Base-by-base conservation (phyloP, 2,329 filamentous ascomycete species). In the Monosporascus ibericus region DNA sequence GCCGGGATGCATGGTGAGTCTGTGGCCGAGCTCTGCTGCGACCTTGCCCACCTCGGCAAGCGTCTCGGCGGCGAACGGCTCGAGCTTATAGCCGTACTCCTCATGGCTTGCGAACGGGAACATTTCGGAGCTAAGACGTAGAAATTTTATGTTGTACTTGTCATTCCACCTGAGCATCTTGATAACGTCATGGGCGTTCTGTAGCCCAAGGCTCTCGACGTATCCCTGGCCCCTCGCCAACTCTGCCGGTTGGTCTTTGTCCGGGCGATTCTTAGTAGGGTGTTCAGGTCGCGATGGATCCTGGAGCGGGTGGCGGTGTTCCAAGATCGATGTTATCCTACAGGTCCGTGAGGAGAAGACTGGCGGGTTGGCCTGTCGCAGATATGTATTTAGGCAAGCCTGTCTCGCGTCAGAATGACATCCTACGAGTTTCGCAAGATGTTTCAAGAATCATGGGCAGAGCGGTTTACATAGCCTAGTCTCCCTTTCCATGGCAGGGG, bases 151-250 rank as follows among this genome's bases (percentile, higher is more conserved):
- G 39, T 87, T 86, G 58, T 92, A 96, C 60, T 84, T 88, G 58
- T 95, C 86, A 64, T 97, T 96, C 92, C 92, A 97, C 1, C 84
- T 80, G 8, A 96, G 64, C 82, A 96, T 90, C 69, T 95, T 95
- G 52, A 80, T 72, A 34, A 96, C 82, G 61, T 97, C 92, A 40
- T 82, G 79, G 1, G 88, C 87, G 68, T 97, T 97, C 17, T 88
- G 83, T 11, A 96, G 68, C 0, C 91, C 90, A 2, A 97, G 69
- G 0, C 80, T 77, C 67, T 96, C 84, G 0, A 96, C 83, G 58
- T 87, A 96, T 55, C 75, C 76, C 54, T 84, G 78, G 1, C 92
- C 92, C 5, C 84, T 78, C 30, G 78, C 78, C 2, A 84, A 62
- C 55, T 89, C 82, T 0, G 88, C 78, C 1, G 86, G 79, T 63